These are phyloP conservation scores for Salix viminalis DNA, from an alignment of 345 rosid species.

Conservation along the genomic window DNA sequence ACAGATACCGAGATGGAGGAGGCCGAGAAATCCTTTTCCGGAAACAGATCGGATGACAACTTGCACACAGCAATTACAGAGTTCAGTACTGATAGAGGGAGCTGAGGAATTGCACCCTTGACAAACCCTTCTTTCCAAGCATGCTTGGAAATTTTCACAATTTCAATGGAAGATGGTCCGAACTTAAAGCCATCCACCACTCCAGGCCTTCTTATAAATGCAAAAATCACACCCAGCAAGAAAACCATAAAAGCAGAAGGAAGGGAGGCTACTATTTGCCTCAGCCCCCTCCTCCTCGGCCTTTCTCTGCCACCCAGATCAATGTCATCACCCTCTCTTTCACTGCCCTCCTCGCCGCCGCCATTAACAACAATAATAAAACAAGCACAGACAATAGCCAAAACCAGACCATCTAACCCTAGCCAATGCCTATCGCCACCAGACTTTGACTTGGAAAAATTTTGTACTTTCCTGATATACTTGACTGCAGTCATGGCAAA, in stretches of 20 bases:
- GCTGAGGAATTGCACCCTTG: constrained; percentile 76
- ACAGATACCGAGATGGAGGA: constrained; percentile 64
- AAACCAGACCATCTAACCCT: constrained; percentile 71
- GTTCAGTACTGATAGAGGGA: constrained; percentile 72
- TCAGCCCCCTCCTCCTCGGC: constrained; percentile 29
- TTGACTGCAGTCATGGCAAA: constrained; percentile 78
- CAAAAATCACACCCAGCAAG: constrained; percentile 57
- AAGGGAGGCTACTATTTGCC: constrained; percentile 33
- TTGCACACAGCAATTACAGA: constrained; percentile 87
- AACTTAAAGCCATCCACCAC: constrained; percentile 42
- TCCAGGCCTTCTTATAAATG: constrained; percentile 53
- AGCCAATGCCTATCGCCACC: constrained; percentile 54
- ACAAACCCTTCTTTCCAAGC: constrained; percentile 77
- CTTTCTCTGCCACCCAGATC: constrained; percentile 17
- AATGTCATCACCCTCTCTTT: constrained; percentile 9
- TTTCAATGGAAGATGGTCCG: constrained; percentile 54
- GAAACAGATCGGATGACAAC: constrained; percentile 70
- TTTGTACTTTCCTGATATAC: constrained; percentile 55
- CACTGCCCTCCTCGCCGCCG: constrained; percentile 43
- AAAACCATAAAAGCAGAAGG: constrained; percentile 77
- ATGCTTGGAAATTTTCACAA: constrained; percentile 43
- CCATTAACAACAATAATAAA: constrained; percentile 59
- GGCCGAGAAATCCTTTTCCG: constrained; percentile 61
- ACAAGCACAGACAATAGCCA: constrained; percentile 59
- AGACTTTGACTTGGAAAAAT: constrained; percentile 64